Base-by-base conservation (phyloP, 2,329 filamentous ascomycete genomes). In the Apiospora arundinis region DNA sequence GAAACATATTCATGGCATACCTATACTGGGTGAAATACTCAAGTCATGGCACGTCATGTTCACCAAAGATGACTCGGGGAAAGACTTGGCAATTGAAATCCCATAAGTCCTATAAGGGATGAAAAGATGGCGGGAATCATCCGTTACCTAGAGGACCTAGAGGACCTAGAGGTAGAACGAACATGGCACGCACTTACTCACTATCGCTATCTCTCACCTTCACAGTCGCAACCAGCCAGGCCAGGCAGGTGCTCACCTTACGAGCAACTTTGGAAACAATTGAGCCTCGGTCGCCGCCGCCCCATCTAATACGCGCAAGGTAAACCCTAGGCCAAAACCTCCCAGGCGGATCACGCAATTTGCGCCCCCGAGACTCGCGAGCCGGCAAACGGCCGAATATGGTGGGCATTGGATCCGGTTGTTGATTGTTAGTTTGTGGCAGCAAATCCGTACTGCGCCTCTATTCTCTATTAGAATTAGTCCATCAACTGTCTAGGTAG, bases 321-420 rank as follows among this genome's bases (percentile, higher is more conserved):
- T 32, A 21, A 32, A 37, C 16, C 56, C 56, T n/a, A 63, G 56
- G 56, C 28, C 28, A 18, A 37, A 32, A 18, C 25, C 49, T 56
- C 25, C 25, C 49, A 56, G 25, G 25, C 52, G 28, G 52, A 60
- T 60, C 52, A 37, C 28, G 52, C 52, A 60, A 60, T 60, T 37
- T 37, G 28, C 52, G 52, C 52, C 52, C 44, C 52, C 52, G 52
- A 60, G 28, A n/a, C 28, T 63, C 28, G n/a, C 32, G 56, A 63
- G 56, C 56, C 56, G 32, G 32, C 28, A 40, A 63, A 63, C 56
- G 32, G 28, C 56, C 56, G 56, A 40, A 11, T 14, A 63, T n/a
- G 56, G 56, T 63, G 52, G 52, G 18, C 52, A 21, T 37, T 60
- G 52, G 52, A 60, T 37, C 52, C 52, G 28, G 52, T 60, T 37